A percentile compares a stretch with the other conserved stretches of the same genome.
phyloP scores from a whole-genome alignment of 768 basidiomycete genomes.

The Dacryopinax primogenitus region DNA sequence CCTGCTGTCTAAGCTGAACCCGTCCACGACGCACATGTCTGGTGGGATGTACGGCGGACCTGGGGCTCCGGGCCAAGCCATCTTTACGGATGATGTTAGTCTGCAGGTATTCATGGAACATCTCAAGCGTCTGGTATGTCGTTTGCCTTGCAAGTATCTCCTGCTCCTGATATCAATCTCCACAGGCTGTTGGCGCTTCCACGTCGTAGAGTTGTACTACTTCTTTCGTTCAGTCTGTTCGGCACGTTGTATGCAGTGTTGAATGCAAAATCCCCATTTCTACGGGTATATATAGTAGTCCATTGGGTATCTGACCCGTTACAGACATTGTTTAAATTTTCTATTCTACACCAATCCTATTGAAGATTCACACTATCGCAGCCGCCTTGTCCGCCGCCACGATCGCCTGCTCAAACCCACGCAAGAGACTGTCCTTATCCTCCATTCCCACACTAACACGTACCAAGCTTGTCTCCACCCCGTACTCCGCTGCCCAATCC shows the following conservation, averaged over 20 bases:
- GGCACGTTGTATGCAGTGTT: background rate
- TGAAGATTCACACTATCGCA: background rate
- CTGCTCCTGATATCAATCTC: background rate
- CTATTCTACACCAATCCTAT: background rate
- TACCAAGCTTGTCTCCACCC: constrained; percentile 72
- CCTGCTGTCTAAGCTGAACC: constrained; percentile 89
- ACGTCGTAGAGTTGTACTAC: constrained; percentile 13
- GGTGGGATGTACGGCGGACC: constrained; percentile 71
- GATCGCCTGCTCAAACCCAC: constrained; percentile 51
- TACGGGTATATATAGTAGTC: background rate
- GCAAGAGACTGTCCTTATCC: constrained; percentile 42
- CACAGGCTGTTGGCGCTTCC: constrained; percentile 17
- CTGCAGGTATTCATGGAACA: constrained; percentile 97
- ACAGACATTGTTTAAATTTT: constrained; percentile 5
- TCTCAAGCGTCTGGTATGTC: constrained; percentile 69
- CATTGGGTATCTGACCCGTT: constrained; percentile 3
- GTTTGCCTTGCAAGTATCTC: background rate
- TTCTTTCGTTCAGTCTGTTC: background rate
- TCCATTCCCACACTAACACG: constrained; percentile 89
- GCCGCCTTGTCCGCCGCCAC: constrained; percentile 50
- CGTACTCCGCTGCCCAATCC: constrained; percentile 80
- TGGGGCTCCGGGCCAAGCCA: constrained; percentile 67
- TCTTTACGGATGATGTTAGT: constrained; percentile 98
- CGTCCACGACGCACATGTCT: constrained; percentile 95
- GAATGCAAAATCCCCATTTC: background rate